Base-by-base conservation (phyloP, 164 flowering plant genomes). In the Stephania yunnanensis region DNA sequence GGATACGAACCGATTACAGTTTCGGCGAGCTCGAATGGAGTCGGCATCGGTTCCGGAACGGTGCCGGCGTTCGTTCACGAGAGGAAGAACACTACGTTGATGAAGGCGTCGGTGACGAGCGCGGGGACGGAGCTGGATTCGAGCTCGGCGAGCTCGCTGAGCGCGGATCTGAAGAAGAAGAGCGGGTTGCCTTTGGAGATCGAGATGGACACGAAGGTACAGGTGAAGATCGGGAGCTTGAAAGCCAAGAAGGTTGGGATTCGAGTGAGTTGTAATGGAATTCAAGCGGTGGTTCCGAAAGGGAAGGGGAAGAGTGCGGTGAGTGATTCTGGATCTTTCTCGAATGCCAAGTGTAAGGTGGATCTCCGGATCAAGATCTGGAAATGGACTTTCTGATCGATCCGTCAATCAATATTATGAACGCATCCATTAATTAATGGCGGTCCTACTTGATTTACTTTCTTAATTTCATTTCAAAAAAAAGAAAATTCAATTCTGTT, bases 281-380 rank as follows among this genome's bases (percentile, higher is more conserved):
- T 86, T 73, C 30, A 74, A 52, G 81, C 81, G 15, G 61, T 48
- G 9, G 68, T 76, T 15, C 81, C 85, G 13, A 83, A 79, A 36
- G 79, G 80, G 25, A 79, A 82, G 19, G 64, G 3, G 7, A 58
- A 58, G 15, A 19, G n/a, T 15, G 5, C 82, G 42, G 42, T 36
- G 42, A 36, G 42, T 36, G 42, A 36, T 36, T 36, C 25, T 25
- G 25, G 25, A 0, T 73, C 75, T 42, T 70, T 55, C n/a, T 70
- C 82, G 12, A 74, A 68, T 15, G 73, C 87, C 4, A 80, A 85
- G 46, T 89, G 92, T 76, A 81, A 84, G 84, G 89, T 89, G 44
- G 84, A 88, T 78, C 85, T 89, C 29, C 76, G 86, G 29, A 74
- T 88, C 86, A 89, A 89, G 89, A 83, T 89, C 86, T 88, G 90